These are phyloP conservation scores for Yarrowia sp. DNA, from an alignment of 805 yeast genomes.

Conservation along the genomic window DNA sequence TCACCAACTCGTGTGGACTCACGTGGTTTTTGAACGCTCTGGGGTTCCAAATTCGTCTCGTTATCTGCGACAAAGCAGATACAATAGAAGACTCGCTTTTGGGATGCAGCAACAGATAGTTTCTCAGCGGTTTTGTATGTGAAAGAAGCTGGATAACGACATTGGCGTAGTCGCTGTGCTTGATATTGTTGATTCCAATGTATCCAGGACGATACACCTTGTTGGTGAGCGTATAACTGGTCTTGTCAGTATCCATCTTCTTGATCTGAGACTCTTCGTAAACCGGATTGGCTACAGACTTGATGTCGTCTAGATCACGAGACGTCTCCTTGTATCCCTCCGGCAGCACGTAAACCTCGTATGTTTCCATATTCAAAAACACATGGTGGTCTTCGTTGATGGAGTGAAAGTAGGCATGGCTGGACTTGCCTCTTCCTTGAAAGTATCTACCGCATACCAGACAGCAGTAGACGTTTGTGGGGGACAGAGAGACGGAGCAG, in stretches of 20 bases:
- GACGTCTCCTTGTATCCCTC: conserved; percentile 50
- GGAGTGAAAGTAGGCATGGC: conserved; percentile 68
- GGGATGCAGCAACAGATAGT: conserved; percentile 41
- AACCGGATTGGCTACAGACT: conserved; percentile 50
- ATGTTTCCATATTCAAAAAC: conserved; percentile 52
- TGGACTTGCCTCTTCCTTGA: conserved; percentile 60
- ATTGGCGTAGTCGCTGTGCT: conserved; percentile 53
- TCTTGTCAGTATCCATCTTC: conserved; percentile 35
- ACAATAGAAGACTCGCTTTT: neutral
- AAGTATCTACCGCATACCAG: conserved; percentile 69
- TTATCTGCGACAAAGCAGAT: neutral
- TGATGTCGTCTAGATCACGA: conserved; percentile 49
- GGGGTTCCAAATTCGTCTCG: conserved; percentile 62
- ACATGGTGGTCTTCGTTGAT: conserved; percentile 61
- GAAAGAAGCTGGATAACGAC: conserved; percentile 54
- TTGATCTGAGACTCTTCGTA: conserved; percentile 42
- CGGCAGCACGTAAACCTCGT: conserved; percentile 58
- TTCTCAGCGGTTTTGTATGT: conserved; percentile 53
- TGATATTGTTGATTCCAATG: conserved; percentile 58
- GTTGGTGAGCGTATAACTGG: conserved; percentile 29
- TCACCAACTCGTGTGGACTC: conserved; percentile 64
- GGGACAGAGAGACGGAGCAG: conserved; percentile 61
- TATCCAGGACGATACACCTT: conserved; percentile 55
- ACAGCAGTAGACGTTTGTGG: conserved; percentile 65
- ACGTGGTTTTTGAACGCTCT: conserved; percentile 57